Evolutionary conservation across 2,329 filamentous ascomycete species (phyloP), one percentile per base, ranked within the genome.

Genomic region (Alternaria gansuensis): DNA sequence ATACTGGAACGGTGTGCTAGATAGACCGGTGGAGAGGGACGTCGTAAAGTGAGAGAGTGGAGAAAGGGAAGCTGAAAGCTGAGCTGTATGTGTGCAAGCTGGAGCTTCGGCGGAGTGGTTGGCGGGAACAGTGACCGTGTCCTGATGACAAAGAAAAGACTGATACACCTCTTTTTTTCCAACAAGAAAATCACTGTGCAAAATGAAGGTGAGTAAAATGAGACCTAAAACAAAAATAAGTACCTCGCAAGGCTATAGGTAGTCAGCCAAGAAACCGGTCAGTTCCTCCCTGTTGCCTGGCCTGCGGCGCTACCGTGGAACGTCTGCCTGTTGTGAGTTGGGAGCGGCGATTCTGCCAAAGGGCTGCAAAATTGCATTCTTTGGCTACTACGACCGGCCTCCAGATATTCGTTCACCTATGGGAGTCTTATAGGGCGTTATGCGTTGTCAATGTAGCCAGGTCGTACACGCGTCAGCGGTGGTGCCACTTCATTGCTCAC

Each of bases 211-310:
- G 23, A 51, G 36, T 34, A 34, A 24, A 51, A 2, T 54, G 48
- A 31, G 39, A 26, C 3, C 14, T 4, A 2, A 26, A 26, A 9
- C 8, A 23, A n/a, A 17, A 17, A 31, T 29, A 29, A 45, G 28
- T 24, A 54, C 23, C 11, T 33, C 21, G 39, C 44, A 26, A 56
- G 54, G 48, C 31, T 40, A 46, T 39, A 45, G 37, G 21, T 54
- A 54, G 37, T 13, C 34, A 24, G 33, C 28, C 44, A 48, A 48
- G 29, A 34, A n/a, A 54, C 45, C 44, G 51, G 52, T 54, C 48
- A 59, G 51, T 31, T 31, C 51, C 54, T 53, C 9, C 33, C 51
- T 62, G 61, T 46, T 62, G 59, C 61, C 58, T 63, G 39, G 40
- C 21, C 14, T 29, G 33, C 34, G 14, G 23, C 39, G 6, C n/a